Base-by-base conservation (phyloP, 2,329 filamentous ascomycete species). In the Biscogniauxia marginata region DNA sequence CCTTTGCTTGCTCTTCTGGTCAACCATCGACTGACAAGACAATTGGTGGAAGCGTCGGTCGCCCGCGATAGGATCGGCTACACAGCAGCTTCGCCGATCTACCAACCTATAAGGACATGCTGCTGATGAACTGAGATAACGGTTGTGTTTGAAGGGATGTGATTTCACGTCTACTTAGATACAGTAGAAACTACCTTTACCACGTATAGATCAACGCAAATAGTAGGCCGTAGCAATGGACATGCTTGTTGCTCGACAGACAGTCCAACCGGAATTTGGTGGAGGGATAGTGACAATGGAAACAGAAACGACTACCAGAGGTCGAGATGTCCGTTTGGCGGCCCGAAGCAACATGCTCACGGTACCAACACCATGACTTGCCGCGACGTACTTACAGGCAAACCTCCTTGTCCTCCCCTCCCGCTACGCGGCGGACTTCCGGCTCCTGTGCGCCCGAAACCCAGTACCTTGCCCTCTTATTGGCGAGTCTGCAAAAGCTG, bases 391-490 rank as follows among this genome's bases (percentile, higher is more conserved):
- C 63, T 71, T 87, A 13, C 84, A 87, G 74, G 84, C 84, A 43
- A 88, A 88, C 62, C 74, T 88, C 39, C 76, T 88, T 43, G 75
- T 87, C 9, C 74, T 88, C 1, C 84, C 84, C 0, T 79, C 77
- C 1, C 69, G 72, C 25, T 83, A 85, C 67, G 84, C 84, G 11
- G 51, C 72, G 18, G 81, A 86, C 66, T 88, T 87, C 67, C 77
- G 79, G 11, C 67, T 77, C 18, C 79, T 87, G 21, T 87, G 84
- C 67, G 74, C 75, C 1, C 77, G 84, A 49, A 88, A 88, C 61
- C 82, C 84, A 2, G 84, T 87, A 0, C 79, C 84, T 0, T 87
- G 84, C 62, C 84, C 84, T 0, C 71, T 88, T 0, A 73, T 87
- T 8, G 83, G 79, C 11, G 79, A 83, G 64, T 83, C 79, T 3